Conservation (phyloP, 73 alveolate species). For the Tetrahymena borealis region DNA sequence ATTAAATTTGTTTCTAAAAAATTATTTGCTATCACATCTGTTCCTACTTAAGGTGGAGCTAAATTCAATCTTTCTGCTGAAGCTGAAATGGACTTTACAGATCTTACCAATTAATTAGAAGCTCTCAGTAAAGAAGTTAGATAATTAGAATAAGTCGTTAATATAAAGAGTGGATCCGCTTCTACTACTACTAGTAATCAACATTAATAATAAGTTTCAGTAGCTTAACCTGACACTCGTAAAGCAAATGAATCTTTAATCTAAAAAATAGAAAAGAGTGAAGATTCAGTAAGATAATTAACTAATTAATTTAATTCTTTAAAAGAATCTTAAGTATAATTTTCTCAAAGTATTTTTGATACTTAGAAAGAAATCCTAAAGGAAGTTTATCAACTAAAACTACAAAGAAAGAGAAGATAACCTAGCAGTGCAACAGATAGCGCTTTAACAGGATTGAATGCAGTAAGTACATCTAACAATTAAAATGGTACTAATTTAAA, state of each 20-base stretch:
- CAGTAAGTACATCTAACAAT: background rate
- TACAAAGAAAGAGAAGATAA: background rate
- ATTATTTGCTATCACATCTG: background rate
- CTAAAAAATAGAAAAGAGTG: background rate
- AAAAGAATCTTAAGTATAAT: background rate
- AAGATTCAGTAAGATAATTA: background rate
- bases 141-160: background rate
- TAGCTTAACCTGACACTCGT: background rate
- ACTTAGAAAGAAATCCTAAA: background rate
- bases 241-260: background rate
- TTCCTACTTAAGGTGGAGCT: background rate
- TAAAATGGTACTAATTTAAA: background rate
- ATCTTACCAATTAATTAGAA: background rate
- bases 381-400: background rate
- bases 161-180: background rate
- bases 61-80: background rate
- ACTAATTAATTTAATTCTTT: background rate
- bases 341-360: background rate
- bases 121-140: background rate
- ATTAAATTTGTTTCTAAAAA: background rate
- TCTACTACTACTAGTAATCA: background rate
- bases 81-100: background rate
- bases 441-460: background rate
- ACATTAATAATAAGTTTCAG: background rate
- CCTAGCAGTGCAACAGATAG: background rate